Percentiles rank a stretch among this genome's conserved stretches.
Evolutionary conservation across 73 alveolate genomes (phyloP).

Genomic region (Uronychia binucleata): DNA sequence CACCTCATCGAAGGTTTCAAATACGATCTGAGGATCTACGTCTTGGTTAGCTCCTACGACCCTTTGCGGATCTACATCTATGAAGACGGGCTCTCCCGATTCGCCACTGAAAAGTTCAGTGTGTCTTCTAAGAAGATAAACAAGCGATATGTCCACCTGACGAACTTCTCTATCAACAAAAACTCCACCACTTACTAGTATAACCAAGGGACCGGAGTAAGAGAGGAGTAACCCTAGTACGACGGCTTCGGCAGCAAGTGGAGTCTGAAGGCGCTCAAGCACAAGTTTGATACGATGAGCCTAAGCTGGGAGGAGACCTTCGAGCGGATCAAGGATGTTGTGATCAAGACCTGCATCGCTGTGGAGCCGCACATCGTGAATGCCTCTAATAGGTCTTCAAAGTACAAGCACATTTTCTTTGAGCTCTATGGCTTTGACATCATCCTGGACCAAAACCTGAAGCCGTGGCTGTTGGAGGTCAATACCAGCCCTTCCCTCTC

Average conservation of each 20-base stretch:
- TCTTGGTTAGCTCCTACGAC: constrained; percentile 59
- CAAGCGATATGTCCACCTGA: constrained; percentile 46
- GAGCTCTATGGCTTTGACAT: constrained; percentile 98
- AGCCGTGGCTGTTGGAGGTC: constrained; percentile 94
- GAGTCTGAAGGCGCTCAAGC: constrained; percentile 69
- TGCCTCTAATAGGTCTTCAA: constrained; percentile 13
- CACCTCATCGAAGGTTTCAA: constrained; percentile 86
- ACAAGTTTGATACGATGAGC: constrained; percentile 61
- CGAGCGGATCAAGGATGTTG: constrained; percentile 74
- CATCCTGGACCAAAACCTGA: constrained; percentile 77
- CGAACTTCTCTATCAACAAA: constrained; percentile 45
- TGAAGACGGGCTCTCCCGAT: constrained; percentile 70
- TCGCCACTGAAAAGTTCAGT: constrained; percentile 55
- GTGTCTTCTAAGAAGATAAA: constrained; percentile 4
- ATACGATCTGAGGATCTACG: constrained; percentile 89
- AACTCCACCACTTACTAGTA: constrained; percentile 57
- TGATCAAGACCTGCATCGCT: constrained; percentile 73
- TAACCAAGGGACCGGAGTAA: neutral
- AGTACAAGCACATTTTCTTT: constrained; percentile 79
- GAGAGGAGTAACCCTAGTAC: neutral
- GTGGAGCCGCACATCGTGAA: constrained; percentile 79
- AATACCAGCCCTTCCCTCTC: constrained; percentile 90
- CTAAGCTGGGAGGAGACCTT: constrained; percentile 53
- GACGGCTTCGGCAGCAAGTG: constrained; percentile 72
- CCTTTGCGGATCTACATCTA: constrained; percentile 58